Base-by-base conservation (phyloP, 768 basidiomycete species). In the Vararia minispora region DNA sequence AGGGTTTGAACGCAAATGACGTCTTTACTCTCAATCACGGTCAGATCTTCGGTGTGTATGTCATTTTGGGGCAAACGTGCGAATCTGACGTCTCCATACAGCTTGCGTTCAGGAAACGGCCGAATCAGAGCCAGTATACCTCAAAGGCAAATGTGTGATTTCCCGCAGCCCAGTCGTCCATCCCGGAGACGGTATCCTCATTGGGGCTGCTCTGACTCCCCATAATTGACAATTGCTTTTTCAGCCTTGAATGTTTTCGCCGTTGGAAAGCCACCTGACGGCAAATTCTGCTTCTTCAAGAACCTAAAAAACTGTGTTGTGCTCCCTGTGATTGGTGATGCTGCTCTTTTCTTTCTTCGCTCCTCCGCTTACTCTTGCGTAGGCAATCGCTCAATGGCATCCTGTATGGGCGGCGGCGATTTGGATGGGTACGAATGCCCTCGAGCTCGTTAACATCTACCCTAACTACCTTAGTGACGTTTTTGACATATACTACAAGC, bases 321-420 rank as follows among this genome's bases (percentile, higher is more conserved):
- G 2, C 50, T 59, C n/a, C 52, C 47, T 7, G 43, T 46, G 16
- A 20, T n/a, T n/a, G n/a, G n/a, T n/a, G n/a, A n/a, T n/a, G n/a
- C n/a, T n/a, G n/a, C n/a, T n/a, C n/a, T n/a, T n/a, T 28, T 37
- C 26, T 42, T 24, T 30, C n/a, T 20, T 39, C 81, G 69, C 82
- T 76, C 53, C 84, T 83, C 59, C 86, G 89, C 34, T 75, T 88
- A 31, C 81, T 89, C 53, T 54, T 89, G 31, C 3, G 67, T 89
- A 8, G 86, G 90, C 48, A 57, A 49, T 3, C 39, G 43, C 51
- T 85, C 3, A 59, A 69, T 33, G 75, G 75, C 0, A 71, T 78
- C 35, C 68, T 66, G n/a, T 82, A 89, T 79, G 68, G 78, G 20
- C 52, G 86, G 8, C 65, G 87, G 25, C 57, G 59, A 5, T 82